These are phyloP conservation scores for Globisporangium lucens DNA, from an alignment of 352 stramenopile genomes.

Conservation along the genomic window DNA sequence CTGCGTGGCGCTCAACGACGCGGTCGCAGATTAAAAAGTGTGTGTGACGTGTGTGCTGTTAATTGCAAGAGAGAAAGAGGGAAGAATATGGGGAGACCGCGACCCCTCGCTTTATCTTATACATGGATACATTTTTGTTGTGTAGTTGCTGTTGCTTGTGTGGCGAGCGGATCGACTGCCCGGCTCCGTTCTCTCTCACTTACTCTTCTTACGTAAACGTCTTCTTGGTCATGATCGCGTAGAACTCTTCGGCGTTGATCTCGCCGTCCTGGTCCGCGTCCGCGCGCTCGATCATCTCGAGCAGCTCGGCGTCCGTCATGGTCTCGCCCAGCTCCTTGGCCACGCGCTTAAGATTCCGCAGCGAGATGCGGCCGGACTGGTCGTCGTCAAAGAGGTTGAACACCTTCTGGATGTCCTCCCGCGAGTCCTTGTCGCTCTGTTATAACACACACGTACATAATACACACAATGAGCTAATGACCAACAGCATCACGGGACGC, in stretches of 20 bases:
- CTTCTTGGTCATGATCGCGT: conserved; percentile 98
- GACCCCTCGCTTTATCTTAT: neutral
- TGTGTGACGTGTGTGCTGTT: conserved; percentile 1
- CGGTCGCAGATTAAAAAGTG: conserved; percentile 45
- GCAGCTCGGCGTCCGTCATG: conserved; percentile 98
- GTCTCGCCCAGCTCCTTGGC: conserved; percentile 98
- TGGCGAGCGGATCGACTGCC: too few species aligned
- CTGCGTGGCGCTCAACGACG: conserved; percentile 86
- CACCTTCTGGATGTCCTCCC: conserved; percentile 95
- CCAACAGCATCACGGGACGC: neutral
- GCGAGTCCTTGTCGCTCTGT: conserved; percentile 92
- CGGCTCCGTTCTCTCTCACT: neutral
- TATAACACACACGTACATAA: neutral
- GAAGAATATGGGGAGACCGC: neutral
- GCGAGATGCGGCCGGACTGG: conserved; percentile 96
- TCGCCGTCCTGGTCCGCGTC: conserved; percentile 95
- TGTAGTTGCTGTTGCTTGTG: neutral
- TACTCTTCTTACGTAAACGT: conserved; percentile 53
- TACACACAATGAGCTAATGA: neutral
- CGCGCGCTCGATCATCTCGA: conserved; percentile 99
- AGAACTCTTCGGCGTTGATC: conserved; percentile 98
- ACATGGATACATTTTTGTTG: conserved; percentile 12
- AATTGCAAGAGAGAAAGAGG: neutral
- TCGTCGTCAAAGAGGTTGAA: conserved; percentile 98
- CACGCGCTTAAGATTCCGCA: conserved; percentile 97